Conservation (phyloP, 371 early-diverging fungal genomes). For the Apophysomyces elegans region DNA sequence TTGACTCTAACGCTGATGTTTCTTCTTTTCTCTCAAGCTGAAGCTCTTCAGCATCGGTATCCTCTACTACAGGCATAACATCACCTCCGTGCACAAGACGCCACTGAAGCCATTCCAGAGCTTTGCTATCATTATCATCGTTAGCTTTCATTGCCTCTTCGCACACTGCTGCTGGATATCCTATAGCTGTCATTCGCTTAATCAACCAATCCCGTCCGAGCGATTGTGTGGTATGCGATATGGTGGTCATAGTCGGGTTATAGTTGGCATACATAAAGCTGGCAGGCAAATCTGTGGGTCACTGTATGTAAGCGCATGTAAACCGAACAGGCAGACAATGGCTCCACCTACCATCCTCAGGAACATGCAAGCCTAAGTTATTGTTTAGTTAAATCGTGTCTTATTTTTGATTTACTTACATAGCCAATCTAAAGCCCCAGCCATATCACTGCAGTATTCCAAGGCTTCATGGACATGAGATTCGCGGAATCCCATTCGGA, state of each 20-base stretch:
- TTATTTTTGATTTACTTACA: slow-evolving; percentile 48
- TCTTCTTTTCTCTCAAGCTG: slow-evolving; percentile 54
- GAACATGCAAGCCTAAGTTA: slow-evolving; percentile 75
- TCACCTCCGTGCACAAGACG: slow-evolving; percentile 44
- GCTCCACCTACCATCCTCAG: slow-evolving; percentile 70
- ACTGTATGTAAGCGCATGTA: neutral
- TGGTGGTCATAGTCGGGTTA: slow-evolving; percentile 66
- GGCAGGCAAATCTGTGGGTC: slow-evolving; percentile 60
- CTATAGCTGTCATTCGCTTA: slow-evolving; percentile 65
- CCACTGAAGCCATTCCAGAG: slow-evolving; percentile 56
- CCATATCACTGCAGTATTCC: slow-evolving; percentile 55
- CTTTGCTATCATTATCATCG: slow-evolving; percentile 55
- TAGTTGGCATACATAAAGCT: slow-evolving; percentile 65
- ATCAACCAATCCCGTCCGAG: slow-evolving; percentile 67
- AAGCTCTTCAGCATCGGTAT: slow-evolving; percentile 46
- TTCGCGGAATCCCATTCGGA: slow-evolving; percentile 72
- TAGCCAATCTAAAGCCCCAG: slow-evolving; percentile 84
- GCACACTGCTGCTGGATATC: slow-evolving; percentile 59
- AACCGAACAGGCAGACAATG: slow-evolving; percentile 1
- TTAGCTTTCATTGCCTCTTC: slow-evolving; percentile 48
- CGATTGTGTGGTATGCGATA: slow-evolving; percentile 58
- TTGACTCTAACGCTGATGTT: slow-evolving; percentile 64
- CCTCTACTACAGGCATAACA: slow-evolving; percentile 35
- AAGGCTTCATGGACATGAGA: slow-evolving; percentile 80
- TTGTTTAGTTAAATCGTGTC: neutral